These are phyloP conservation scores for Uromyces viciae-fabae DNA, from an alignment of 1,284 basidiomycete species.

Conservation along the genomic window DNA sequence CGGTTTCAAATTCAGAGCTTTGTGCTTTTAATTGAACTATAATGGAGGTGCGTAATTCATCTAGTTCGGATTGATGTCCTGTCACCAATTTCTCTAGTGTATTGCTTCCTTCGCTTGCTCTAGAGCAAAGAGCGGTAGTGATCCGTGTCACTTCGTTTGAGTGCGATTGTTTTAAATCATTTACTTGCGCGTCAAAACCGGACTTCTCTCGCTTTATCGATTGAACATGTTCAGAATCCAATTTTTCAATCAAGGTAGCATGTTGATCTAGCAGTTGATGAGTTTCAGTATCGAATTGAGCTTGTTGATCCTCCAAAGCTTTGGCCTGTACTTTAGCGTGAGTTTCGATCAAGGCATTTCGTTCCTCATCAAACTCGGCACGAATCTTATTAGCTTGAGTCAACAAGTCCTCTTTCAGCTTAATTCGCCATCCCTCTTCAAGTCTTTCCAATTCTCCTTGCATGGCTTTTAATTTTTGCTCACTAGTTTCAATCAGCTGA, in stretches of 20 bases:
- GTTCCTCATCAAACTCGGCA: constrained; percentile 3
- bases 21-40: neutral
- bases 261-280: neutral
- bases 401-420: constrained; percentile 16
- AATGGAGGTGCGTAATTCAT: neutral
- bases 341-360: neutral
- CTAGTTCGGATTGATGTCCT: no score
- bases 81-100: no score
- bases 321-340: neutral
- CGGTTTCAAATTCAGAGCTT: neutral
- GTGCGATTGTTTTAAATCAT: neutral
- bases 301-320: neutral
- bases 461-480: constrained; percentile 5
- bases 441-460: neutral
- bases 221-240: neutral
- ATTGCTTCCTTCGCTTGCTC: no score
- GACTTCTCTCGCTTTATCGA: neutral
- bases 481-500: neutral
- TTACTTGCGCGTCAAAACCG: neutral
- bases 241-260: neutral
- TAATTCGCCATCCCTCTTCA: neutral
- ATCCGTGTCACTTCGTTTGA: neutral
- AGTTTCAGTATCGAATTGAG: neutral
- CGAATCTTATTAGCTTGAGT: constrained; percentile 14
- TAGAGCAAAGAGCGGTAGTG: neutral